phyloP scores from a whole-genome alignment of 345 rosid genomes.

The Populus euphratica region DNA sequence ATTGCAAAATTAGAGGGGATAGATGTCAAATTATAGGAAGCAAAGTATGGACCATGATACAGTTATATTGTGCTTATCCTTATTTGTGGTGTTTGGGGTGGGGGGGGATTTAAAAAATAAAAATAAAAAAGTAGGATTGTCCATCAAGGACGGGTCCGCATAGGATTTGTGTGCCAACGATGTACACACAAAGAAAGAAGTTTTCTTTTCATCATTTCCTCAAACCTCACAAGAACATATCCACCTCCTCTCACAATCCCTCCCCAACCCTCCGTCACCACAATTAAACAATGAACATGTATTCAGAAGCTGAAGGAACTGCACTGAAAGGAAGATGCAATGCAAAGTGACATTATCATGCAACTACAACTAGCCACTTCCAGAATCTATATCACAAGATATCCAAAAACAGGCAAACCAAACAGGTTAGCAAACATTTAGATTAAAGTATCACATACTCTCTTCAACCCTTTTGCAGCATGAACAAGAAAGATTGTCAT shows the following conservation, averaged over 20 bases:
- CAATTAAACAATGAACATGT: not conserved
- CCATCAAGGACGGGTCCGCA: not conserved
- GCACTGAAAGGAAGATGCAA: not conserved
- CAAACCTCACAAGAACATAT: not conserved
- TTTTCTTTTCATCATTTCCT: slow-evolving; percentile 1
- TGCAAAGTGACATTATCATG: not conserved
- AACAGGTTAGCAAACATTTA: not conserved
- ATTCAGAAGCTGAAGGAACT: not conserved
- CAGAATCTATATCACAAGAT: not conserved
- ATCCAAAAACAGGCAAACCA: not conserved
- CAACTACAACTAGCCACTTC: not conserved
- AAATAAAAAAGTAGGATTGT: not conserved
- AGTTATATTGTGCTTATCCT: not conserved
- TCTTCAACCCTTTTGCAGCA: slow-evolving; percentile 2
- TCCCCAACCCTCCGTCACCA: not conserved
- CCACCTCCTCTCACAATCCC: not conserved
- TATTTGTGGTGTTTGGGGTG: not conserved
- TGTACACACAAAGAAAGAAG: not conserved
- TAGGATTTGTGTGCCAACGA: not conserved
- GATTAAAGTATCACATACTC: not conserved
- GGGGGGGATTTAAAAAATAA: not conserved
- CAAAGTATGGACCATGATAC: not conserved
- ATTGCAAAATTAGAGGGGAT: not conserved
- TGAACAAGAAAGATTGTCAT: slow-evolving; percentile 11
- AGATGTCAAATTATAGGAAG: not conserved